These are phyloP conservation scores for Calocybe indica DNA, from an alignment of 768 basidiomycete genomes.

Conservation along the genomic window DNA sequence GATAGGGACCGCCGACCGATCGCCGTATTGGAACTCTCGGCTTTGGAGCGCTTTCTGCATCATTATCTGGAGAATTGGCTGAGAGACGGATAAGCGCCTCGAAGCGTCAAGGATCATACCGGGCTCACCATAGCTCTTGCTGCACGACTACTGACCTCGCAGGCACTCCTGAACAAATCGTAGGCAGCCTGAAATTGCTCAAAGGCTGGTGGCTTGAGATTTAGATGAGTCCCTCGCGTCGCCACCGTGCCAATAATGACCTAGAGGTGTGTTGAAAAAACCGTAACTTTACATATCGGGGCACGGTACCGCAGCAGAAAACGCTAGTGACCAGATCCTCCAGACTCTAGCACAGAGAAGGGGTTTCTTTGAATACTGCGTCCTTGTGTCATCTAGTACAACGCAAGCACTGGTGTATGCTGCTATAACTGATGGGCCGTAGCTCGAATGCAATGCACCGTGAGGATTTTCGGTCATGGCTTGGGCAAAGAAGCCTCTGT, in stretches of 20 bases:
- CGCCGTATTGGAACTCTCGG: constrained; percentile 10
- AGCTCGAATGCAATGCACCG: constrained; percentile 42
- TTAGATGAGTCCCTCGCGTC: constrained; percentile 34
- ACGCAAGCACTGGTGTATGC: constrained; percentile 46
- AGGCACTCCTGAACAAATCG: constrained; percentile 35
- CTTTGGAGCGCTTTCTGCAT: constrained; percentile 34
- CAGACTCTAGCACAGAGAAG: constrained; percentile 45
- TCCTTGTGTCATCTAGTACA: constrained; percentile 35
- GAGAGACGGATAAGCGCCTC: neutral
- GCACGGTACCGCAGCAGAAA: constrained; percentile 44
- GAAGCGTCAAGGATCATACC: neutral
- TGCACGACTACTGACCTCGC: constrained; percentile 42
- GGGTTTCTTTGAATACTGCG: constrained; percentile 38
- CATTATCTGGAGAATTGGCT: constrained; percentile 44
- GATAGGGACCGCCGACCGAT: neutral
- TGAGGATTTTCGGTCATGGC: constrained; percentile 42
- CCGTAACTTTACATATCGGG: neutral
- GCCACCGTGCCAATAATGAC: constrained; percentile 52
- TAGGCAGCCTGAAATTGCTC: constrained; percentile 42
- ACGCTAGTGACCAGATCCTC: constrained; percentile 54
- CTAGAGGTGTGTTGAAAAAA: constrained; percentile 17
- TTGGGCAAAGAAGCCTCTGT: constrained; percentile 53
- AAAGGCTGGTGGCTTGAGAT: constrained; percentile 40
- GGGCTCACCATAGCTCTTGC: constrained; percentile 38
- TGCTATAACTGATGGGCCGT: constrained; percentile 43